Evolutionary conservation across 73 alveolate species (phyloP), one percentile per base, ranked within the genome.

Genomic region (Tetrahymena elliotti): DNA sequence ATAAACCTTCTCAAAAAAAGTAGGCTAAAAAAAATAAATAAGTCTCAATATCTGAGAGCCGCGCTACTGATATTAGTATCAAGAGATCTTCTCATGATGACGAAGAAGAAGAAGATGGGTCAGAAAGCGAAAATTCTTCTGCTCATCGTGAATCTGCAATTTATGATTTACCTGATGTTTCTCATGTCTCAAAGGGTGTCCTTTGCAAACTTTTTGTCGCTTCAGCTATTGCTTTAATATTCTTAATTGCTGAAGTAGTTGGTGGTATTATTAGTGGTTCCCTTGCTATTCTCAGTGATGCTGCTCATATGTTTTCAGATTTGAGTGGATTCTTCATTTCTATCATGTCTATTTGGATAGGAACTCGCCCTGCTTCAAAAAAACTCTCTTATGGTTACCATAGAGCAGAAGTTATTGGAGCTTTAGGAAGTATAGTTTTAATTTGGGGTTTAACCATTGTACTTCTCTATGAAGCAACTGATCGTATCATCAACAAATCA

Each of bases 261-360:
- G 99, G 99, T n/a, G 99, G 99, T 13, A 93, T 96, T 84, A 93
- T 98, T 68, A 98, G 99, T 24, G 94, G 97, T 52, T 97, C 99
- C 68, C 93, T 99, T 16, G 99, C 99, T 24, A 98, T 99, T 93
- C 95, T 99, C 97, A 97, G 99, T 37, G 99, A 99, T 96, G 99
- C 99, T 16, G 99, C 99, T 22, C 99, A 99, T 97, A 93, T 99
- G 95, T 97, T 97, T 68, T 98, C 99, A 52, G 99, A 97, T 94
- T 95, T 97, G 94, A 94, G 98, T 38, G 99, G 99, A 6, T 98
- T 99, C 95, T 94, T 96, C 18, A 99, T 99, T 95, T 97, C 99
- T 9, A 97, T 99, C 54, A 92, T 97, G 84, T 96, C 99, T 7
- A 95, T 99, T 84, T 97, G 94, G 96, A 96, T 97, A 31, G 97